Percentiles rank a stretch among this genome's conserved stretches.
phyloP scores from a whole-genome alignment of 768 basidiomycete species.

The Tricholoma flavovirens region DNA sequence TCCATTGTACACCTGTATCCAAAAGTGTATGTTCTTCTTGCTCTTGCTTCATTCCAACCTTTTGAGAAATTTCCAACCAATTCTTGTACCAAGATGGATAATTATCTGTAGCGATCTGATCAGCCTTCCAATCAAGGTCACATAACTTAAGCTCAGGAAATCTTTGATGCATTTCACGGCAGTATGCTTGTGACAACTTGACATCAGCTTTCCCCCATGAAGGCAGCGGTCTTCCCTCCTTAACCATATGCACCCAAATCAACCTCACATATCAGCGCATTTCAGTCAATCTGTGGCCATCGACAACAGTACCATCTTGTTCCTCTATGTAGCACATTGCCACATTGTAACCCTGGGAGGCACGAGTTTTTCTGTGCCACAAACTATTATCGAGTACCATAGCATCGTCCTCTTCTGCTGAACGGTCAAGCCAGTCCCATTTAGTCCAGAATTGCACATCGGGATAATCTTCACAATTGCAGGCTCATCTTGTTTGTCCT shows the following conservation, averaged over 20 bases:
- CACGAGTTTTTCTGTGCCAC: background rate
- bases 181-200: constrained; percentile 1
- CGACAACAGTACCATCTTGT: constrained; percentile 4
- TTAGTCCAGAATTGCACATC: constrained; percentile 9
- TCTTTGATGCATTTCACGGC: constrained; percentile 10
- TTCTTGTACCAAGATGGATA: constrained; percentile 14
- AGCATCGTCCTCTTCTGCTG: background rate
- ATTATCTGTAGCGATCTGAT: constrained; percentile 10
- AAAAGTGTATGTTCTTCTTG: background rate
- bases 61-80: background rate
- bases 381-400: background rate
- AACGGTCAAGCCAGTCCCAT: background rate
- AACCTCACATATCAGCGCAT: background rate
- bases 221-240: background rate
- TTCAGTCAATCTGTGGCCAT: background rate
- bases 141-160: constrained; percentile 15
- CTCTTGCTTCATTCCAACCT: background rate
- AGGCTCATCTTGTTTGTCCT: background rate
- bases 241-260: background rate
- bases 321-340: constrained; percentile 5
- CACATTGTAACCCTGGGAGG: too few species aligned
- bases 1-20: background rate
- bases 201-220: too few species aligned
- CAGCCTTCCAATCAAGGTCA: constrained; percentile 16
- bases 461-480: constrained; percentile 1